phyloP scores from a whole-genome alignment of 2,329 filamentous ascomycete genomes.

The Trichoderma lentiforme region DNA sequence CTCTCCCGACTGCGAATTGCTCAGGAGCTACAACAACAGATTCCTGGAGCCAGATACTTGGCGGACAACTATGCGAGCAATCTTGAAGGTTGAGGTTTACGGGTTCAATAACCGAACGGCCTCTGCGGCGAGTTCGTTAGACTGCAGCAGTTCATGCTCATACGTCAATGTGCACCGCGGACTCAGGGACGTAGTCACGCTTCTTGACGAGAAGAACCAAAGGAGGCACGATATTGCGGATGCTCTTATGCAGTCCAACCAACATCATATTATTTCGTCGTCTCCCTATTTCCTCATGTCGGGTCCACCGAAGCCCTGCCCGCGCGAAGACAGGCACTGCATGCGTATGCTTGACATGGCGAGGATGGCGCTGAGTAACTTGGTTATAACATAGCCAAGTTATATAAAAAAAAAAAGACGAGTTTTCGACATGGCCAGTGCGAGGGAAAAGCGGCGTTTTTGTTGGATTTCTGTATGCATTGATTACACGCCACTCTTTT shows the following conservation, averaged over 20 bases:
- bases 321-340: conserved; percentile 42
- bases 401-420: not conserved
- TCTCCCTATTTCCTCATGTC: conserved; percentile 28
- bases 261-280: conserved; percentile 33
- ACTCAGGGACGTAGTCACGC: conserved; percentile 51
- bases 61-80: conserved; percentile 50
- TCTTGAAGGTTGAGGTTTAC: conserved; percentile 57
- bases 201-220: conserved; percentile 50
- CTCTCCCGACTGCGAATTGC: not conserved
- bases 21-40: conserved; percentile 38
- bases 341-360: conserved; percentile 53
- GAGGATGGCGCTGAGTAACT: conserved; percentile 49
- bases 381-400: conserved; percentile 47
- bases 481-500: not conserved
- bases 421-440: not conserved
- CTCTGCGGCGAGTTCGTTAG: conserved; percentile 8
- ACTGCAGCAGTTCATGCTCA: conserved; percentile 14
- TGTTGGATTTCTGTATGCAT: not conserved
- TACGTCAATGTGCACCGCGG: conserved; percentile 40
- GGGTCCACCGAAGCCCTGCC: conserved; percentile 23
- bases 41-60: conserved; percentile 52
- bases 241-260: conserved; percentile 40
- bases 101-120: conserved; percentile 36
- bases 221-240: conserved; percentile 51
- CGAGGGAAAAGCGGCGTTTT: not conserved